Evolutionary conservation across 768 basidiomycete species (phyloP).

Genomic region (Phlebiopsis gigantea): DNA sequence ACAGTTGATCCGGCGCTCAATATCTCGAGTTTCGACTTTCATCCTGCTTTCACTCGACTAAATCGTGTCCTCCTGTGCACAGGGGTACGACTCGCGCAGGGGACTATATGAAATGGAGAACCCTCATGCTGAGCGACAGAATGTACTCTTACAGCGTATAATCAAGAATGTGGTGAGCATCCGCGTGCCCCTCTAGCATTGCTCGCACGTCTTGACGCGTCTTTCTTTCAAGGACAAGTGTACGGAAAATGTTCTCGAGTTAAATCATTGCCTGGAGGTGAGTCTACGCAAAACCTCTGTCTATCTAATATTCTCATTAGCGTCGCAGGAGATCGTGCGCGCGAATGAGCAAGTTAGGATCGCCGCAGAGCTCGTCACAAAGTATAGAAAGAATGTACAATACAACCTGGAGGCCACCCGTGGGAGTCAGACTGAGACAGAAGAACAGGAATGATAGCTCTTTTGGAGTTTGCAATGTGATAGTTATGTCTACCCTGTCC

Average conservation of each 20-base stretch:
- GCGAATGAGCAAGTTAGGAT: conserved; percentile 75
- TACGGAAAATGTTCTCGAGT: conserved; percentile 83
- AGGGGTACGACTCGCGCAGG: no score
- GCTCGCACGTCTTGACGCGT: not conserved
- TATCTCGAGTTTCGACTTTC: no score
- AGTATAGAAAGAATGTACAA: conserved; percentile 90
- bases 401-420: conserved; percentile 82
- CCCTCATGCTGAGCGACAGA: conserved; percentile 90
- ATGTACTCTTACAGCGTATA: conserved; percentile 84
- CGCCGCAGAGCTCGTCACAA: conserved; percentile 78
- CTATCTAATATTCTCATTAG: not conserved
- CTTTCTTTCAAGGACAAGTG: conserved; percentile 69
- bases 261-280: conserved; percentile 86
- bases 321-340: conserved; percentile 64
- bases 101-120: conserved; percentile 76
- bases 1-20: no score
- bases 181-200: not conserved
- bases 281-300: not conserved
- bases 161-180: conserved; percentile 77
- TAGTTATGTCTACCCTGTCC: no score
- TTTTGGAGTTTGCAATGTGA: no score
- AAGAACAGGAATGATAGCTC: not conserved
- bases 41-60: no score
- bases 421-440: conserved; percentile 10
- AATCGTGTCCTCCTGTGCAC: no score